Conservation (phyloP, 2,329 filamentous ascomycete genomes). For the Phialophora chinensis region DNA sequence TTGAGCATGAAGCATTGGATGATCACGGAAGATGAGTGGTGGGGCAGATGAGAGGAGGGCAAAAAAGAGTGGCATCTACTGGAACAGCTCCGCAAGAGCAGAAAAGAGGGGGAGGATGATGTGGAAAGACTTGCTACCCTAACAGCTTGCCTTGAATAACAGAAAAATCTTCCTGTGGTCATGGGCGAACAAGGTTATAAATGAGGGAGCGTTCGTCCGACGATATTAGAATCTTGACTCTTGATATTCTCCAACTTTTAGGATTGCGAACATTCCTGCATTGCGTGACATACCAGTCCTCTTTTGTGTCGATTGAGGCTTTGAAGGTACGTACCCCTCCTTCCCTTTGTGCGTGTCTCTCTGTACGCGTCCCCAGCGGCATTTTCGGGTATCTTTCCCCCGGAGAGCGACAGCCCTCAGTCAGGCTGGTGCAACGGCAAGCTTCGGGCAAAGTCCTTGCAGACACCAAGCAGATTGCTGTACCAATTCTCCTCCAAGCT, state of each 20-base stretch:
- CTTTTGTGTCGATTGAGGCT: slow-evolving; percentile 16
- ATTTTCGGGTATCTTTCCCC: slow-evolving; percentile 9
- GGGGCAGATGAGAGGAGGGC: slow-evolving; percentile 22
- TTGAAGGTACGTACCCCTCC: slow-evolving; percentile 26
- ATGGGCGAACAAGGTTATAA: slow-evolving; percentile 17
- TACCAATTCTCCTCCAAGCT: neutral
- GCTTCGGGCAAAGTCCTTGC: slow-evolving; percentile 7
- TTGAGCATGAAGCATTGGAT: slow-evolving; percentile 13
- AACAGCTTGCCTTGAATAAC: slow-evolving; percentile 6
- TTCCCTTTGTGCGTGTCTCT: neutral
- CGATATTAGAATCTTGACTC: slow-evolving; percentile 9
- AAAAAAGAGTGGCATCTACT: slow-evolving; percentile 17
- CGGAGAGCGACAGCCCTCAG: slow-evolving; percentile 3
- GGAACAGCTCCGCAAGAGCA: slow-evolving; percentile 28
- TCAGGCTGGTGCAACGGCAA: slow-evolving; percentile 2
- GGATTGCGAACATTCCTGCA: neutral
- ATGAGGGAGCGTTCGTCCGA: slow-evolving; percentile 29
- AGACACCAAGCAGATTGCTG: neutral
- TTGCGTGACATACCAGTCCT: neutral
- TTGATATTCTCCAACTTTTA: slow-evolving; percentile 10
- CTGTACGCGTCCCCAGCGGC: neutral
- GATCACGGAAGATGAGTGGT: slow-evolving; percentile 19
- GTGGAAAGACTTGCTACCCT: slow-evolving; percentile 10
- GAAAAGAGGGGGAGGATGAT: slow-evolving; percentile 20
- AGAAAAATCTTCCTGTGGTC: slow-evolving; percentile 16